Base-by-base conservation (phyloP, 2,329 filamentous ascomycete genomes). In the Monosporascus ibericus region DNA sequence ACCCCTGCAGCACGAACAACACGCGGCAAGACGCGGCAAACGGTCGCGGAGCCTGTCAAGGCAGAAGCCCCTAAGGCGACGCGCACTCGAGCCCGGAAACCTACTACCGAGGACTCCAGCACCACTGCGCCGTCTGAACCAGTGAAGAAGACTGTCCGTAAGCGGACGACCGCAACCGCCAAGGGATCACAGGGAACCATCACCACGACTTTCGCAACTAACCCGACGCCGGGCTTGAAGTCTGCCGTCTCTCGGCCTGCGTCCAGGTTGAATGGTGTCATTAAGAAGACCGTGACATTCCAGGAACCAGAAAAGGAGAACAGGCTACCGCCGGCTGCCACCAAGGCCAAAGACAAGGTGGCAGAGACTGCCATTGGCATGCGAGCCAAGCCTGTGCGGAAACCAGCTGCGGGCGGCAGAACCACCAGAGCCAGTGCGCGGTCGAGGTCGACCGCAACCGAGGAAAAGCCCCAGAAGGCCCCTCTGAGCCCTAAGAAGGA, bases 231-330 rank as follows among this genome's bases (percentile, higher is more conserved):
- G 1, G 65, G 65, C 22, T 55, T 68, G 38, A 79, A 74, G 66
- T 66, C 78, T 18, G 70, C 73, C 5, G 66, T 73, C 36, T 65
- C 64, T 40, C 60, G 65, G 48, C 60, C 65, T 27, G 52, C 60
- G n/a, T 60, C 60, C 8, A 63, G 59, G 47, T 42, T 54, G 9
- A 53, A 52, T 47, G 57, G 55, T 25, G 44, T 53, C 14, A 42
- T 53, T 55, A 84, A 80, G 71, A 86, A 85, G 71, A 76, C 73
- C 3, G 82, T 86, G 61, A 83, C 79, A 53, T 86, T 86, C 64
- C 75, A 84, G 63, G 80, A 82, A 59, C 79, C 80, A 3, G 82
- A 84, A 64, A 86, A 86, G 68, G 83, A 86, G 64, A 86, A 86
- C 57, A 68, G 82, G 38, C 65, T 73, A 20, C 80, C 79, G 15